These are phyloP conservation scores for Curvularia sp. DNA, from an alignment of 2,329 filamentous ascomycete species.

Conservation along the genomic window DNA sequence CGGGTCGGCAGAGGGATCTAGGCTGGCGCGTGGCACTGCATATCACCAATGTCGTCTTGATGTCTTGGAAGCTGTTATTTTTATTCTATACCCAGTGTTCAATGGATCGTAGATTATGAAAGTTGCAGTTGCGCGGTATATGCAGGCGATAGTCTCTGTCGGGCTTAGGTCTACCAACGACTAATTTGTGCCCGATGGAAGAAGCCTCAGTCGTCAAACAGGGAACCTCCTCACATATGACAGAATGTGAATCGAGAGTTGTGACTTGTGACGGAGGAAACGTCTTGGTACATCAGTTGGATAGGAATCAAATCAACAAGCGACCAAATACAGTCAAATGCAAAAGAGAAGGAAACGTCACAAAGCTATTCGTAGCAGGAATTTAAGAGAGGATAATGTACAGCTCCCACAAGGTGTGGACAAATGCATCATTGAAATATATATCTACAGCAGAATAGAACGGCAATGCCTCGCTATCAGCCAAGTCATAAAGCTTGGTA, in stretches of 20 bases:
- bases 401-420: slow-evolving; percentile 5
- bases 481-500: slow-evolving; percentile 2
- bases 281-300: too few species aligned
- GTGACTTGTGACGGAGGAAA: too few species aligned
- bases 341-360: background rate
- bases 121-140: background rate
- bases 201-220: too few species aligned
- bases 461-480: slow-evolving; percentile 13
- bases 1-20: background rate
- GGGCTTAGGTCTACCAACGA: too few species aligned
- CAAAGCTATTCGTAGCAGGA: background rate
- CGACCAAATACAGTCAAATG: too few species aligned
- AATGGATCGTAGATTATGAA: background rate
- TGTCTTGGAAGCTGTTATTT: slow-evolving; percentile 1
- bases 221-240: too few species aligned
- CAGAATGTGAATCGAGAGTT: too few species aligned
- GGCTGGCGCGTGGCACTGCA: background rate
- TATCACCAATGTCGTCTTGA: background rate
- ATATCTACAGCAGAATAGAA: slow-evolving; percentile 45
- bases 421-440: slow-evolving; percentile 31
- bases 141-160: background rate
- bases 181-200: too few species aligned
- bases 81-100: slow-evolving; percentile 1
- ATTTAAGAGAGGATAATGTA: background rate
- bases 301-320: too few species aligned